Percentiles rank a stretch among this genome's conserved stretches.
These are phyloP conservation scores for Populus euphratica DNA, from an alignment of 345 rosid genomes.

Conservation along the genomic window DNA sequence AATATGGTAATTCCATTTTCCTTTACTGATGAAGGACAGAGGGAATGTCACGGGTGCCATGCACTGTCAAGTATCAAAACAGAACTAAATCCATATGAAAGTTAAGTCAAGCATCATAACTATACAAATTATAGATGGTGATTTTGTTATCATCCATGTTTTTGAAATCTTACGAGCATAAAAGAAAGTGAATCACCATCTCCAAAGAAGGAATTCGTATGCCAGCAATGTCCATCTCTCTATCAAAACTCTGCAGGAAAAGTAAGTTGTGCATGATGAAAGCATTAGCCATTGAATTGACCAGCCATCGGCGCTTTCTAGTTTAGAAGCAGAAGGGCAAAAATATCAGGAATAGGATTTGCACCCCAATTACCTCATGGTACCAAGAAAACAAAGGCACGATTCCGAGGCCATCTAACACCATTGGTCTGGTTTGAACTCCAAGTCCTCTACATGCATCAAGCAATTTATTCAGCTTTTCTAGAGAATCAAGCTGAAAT, in stretches of 20 bases:
- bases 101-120: too few relatives aligned
- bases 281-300: background rate
- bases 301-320: background rate
- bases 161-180: background rate
- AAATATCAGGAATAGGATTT: background rate
- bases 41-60: too few relatives aligned
- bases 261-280: background rate
- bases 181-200: constrained; percentile 39
- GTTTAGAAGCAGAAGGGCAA: background rate
- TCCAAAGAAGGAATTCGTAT: constrained; percentile 49
- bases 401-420: constrained; percentile 46
- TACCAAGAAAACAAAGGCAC: constrained; percentile 66
- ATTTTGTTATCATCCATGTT: too few relatives aligned
- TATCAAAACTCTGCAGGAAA: constrained; percentile 54
- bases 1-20: too few relatives aligned
- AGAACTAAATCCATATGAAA: too few relatives aligned
- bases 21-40: too few relatives aligned
- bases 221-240: constrained; percentile 46
- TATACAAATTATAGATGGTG: too few relatives aligned
- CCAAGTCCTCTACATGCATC: constrained; percentile 54
- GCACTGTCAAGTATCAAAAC: too few relatives aligned
- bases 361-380: constrained; percentile 47
- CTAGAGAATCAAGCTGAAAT: constrained; percentile 53
- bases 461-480: constrained; percentile 59
- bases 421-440: constrained; percentile 47